These are phyloP conservation scores for Citrullus mucosospermus DNA, from an alignment of 306 rosid genomes.

Conservation along the genomic window DNA sequence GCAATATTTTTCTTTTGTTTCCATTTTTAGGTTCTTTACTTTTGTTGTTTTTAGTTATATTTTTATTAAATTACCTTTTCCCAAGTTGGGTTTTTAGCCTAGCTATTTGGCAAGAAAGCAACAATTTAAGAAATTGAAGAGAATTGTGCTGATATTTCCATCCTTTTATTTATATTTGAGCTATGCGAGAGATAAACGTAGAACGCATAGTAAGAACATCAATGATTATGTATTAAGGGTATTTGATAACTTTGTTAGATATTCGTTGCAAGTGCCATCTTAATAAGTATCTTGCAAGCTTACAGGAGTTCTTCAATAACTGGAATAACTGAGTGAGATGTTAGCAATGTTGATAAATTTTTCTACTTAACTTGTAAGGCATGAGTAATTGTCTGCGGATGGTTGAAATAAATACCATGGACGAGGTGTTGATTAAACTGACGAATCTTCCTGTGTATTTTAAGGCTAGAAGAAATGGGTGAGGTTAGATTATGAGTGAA, in stretches of 20 bases:
- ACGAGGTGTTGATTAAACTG: not conserved
- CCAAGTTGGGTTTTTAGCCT: not conserved
- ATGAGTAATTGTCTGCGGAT: not conserved
- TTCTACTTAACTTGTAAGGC: not conserved
- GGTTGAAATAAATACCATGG: not conserved
- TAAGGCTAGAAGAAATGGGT: not conserved
- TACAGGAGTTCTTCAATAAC: not conserved
- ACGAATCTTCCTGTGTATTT: not conserved
- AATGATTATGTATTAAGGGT: not conserved
- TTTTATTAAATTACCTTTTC: not conserved
- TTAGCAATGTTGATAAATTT: not conserved
- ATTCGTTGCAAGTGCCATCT: not conserved
- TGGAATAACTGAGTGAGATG: not conserved
- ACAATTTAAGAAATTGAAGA: not conserved
- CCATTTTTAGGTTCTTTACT: too few relatives aligned
- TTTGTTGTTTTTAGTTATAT: too few relatives aligned
- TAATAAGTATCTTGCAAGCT: not conserved
- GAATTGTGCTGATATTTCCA: not conserved
- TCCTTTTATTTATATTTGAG: not conserved
- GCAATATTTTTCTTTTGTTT: too few relatives aligned
- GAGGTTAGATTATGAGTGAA: not conserved
- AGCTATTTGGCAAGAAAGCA: not conserved
- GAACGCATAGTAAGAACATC: not conserved
- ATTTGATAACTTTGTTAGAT: not conserved
- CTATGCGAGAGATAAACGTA: not conserved